These are phyloP conservation scores for Ophiocordyceps camponoti-floridani DNA, from an alignment of 2,329 filamentous ascomycete species.

Conservation along the genomic window DNA sequence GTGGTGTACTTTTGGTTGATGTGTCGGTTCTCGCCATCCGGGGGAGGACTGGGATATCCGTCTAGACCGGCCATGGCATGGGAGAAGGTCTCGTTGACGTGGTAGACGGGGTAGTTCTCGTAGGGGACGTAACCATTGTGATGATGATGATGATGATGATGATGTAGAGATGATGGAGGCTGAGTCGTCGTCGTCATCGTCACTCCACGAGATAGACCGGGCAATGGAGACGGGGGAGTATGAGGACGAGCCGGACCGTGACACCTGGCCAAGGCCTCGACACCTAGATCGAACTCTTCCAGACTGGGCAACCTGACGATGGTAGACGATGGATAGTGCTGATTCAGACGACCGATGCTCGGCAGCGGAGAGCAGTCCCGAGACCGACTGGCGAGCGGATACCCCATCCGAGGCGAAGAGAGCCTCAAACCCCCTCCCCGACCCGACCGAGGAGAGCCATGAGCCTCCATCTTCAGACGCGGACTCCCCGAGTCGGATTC, in stretches of 20 bases:
- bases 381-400: background rate
- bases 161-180: conserved; percentile 8
- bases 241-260: conserved; percentile 11
- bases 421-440: no score
- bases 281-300: conserved; percentile 19
- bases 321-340: background rate
- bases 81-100: conserved; percentile 8
- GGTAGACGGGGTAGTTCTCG: no score
- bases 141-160: background rate
- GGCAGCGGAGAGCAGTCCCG: background rate
- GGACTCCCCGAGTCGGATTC: conserved; percentile 17
- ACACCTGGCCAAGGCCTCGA: conserved; percentile 15
- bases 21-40: conserved; percentile 18
- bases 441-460: conserved; percentile 4
- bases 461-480: conserved; percentile 14
- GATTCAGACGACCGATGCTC: background rate
- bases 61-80: conserved; percentile 7
- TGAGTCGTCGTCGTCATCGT: conserved; percentile 4
- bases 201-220: conserved; percentile 7
- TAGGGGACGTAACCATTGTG: background rate
- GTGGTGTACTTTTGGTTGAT: conserved; percentile 26
- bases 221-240: conserved; percentile 12
- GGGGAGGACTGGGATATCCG: conserved; percentile 17
- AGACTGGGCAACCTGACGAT: conserved; percentile 15
- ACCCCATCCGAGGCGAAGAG: no score